Evolutionary conservation across 495 filamentous ascomycete species (phyloP), one percentile per base, ranked within the genome.

Genomic region (Neurospora africana): DNA sequence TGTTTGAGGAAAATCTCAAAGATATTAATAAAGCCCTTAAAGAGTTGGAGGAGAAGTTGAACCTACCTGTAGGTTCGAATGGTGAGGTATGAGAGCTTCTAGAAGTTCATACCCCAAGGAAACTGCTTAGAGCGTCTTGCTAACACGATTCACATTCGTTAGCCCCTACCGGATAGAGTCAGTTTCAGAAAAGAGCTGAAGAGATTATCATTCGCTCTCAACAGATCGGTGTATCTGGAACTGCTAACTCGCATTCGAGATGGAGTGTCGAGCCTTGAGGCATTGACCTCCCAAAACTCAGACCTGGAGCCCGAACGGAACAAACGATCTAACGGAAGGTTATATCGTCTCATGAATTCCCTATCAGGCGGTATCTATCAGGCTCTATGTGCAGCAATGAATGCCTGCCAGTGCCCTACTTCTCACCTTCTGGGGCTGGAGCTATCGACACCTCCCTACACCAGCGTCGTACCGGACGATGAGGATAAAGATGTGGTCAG

Each of bases 311-410:
- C 79, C 0, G 43, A 41, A 17, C 68, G 79, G 13, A 67, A 53
- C 37, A 69, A 71, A 6, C 72, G 74, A 27, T 79, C 78, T 0
- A 74, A 75, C 37, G 72, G 40, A 67, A 76, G 75, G 37, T 37
- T 79, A 8, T 69, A 81, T 35, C 72, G 72, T 7, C 65, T 78
- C 21, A 74, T 83, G 27, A 73, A 78, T 33, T 75, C 73, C 3
- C 68, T 83, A 38, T 80, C 82, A 1, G 72, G 70, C 19, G 78
- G 77, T 27, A 70, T 85, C 0, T 83, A 80, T 71, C 75, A 73
- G 3, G 81, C 81, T 21, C 71, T 85, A 3, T 69, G 70, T 58
- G 75, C 75, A 1, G 76, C 78, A 43, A 74, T 83, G 65, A 65
- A 69, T 7, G 47, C 47, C 21, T 58, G 47, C 21, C 47, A 23